Conservation (phyloP, 441 rosid genomes). For the Populus hybrid region DNA sequence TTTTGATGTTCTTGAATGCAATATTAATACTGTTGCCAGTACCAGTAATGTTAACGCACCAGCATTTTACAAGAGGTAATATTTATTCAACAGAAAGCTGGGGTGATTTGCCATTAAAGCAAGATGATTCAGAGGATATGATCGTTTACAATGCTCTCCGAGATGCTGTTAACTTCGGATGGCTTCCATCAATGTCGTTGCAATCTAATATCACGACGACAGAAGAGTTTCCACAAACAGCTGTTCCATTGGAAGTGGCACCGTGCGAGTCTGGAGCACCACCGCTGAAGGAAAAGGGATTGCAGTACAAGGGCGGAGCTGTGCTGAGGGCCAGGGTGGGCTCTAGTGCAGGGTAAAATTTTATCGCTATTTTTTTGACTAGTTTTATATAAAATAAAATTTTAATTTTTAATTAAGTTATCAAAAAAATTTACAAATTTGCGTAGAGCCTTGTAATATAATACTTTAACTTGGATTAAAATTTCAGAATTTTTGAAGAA, state of each 20-base stretch:
- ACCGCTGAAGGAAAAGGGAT: conserved; percentile 32
- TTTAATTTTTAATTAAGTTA: too few species aligned
- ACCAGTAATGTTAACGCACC: neutral
- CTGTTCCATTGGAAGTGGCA: conserved; percentile 5
- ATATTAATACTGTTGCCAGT: too few species aligned
- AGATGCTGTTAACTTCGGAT: conserved; percentile 55
- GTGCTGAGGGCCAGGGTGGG: too few species aligned
- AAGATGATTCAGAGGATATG: conserved; percentile 72
- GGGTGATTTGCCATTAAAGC: conserved; percentile 68
- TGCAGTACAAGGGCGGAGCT: conserved; percentile 74
- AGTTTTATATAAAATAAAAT: too few species aligned
- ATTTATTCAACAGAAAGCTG: conserved; percentile 50
- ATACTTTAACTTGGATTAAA: too few species aligned
- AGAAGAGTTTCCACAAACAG: conserved; percentile 16
- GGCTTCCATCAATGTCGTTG: conserved; percentile 31
- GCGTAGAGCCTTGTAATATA: too few species aligned
- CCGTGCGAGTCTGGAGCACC: conserved; percentile 2
- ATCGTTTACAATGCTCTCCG: conserved; percentile 48
- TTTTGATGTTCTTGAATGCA: too few species aligned
- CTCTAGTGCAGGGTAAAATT: too few species aligned
- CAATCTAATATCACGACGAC: conserved; percentile 6
- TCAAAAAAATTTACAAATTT: too few species aligned
- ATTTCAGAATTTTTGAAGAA: too few species aligned
- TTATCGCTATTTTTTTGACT: too few species aligned
- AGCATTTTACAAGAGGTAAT: conserved; percentile 23